Conservation (phyloP, 208 protist species). For the Vickermania spadyakhi region DNA sequence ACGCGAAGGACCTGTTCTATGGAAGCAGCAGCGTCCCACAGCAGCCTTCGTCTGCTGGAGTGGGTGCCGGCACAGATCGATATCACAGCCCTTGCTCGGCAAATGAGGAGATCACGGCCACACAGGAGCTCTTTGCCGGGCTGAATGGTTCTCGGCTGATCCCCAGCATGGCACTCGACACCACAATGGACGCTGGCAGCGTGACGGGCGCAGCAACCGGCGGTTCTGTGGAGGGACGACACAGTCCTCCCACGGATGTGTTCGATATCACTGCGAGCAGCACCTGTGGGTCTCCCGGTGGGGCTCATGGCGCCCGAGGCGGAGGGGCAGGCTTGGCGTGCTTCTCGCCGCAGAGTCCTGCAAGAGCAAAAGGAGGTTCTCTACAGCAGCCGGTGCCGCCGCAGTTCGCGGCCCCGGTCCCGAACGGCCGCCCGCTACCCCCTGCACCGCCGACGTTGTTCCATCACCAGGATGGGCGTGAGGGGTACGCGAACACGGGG, state of each 20-base stretch:
- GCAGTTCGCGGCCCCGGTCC: neutral
- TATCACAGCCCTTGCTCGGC: too few relatives aligned
- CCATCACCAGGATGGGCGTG: neutral
- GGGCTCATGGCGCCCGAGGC: neutral
- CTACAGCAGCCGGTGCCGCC: neutral
- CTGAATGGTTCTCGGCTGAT: neutral
- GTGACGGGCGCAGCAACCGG: neutral
- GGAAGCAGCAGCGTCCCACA: too few relatives aligned
- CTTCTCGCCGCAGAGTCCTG: neutral
- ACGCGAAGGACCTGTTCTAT: too few relatives aligned
- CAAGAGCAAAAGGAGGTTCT: neutral
- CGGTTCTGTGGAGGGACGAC: too few relatives aligned
- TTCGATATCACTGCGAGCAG: too few relatives aligned
- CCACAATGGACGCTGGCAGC: neutral
- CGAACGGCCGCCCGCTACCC: neutral
- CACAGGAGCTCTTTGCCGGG: too few relatives aligned
- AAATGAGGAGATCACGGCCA: too few relatives aligned
- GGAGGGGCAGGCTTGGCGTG: neutral
- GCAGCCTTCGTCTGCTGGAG: too few relatives aligned
- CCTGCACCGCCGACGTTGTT: neutral
- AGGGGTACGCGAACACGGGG: neutral
- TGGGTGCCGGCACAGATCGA: too few relatives aligned
- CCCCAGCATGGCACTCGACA: neutral
- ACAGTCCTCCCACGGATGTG: too few relatives aligned
- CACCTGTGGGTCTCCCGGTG: constrained; percentile 9